phyloP scores from a whole-genome alignment of 163 green algal genomes.

The Chlorella variabilis region DNA sequence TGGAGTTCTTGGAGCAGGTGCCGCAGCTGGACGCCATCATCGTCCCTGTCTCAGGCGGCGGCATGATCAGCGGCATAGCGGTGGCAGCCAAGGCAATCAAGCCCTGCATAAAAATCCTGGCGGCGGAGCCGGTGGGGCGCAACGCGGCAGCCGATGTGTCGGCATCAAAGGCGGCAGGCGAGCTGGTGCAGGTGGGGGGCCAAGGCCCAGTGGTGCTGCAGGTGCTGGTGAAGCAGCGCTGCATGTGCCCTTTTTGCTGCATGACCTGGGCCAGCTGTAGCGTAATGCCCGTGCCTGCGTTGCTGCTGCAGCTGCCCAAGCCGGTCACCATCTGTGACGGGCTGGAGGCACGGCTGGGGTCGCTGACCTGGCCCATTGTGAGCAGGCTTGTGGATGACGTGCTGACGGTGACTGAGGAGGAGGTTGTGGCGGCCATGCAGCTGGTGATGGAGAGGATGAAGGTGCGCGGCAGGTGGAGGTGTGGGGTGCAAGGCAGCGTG shows the following conservation, averaged over 20 bases:
- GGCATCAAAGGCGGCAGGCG: slow-evolving; percentile 60
- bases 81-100: slow-evolving; percentile 75
- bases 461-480: slow-evolving; percentile 17
- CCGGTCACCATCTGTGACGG: slow-evolving; percentile 86
- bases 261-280: no score
- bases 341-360: slow-evolving; percentile 68
- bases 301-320: slow-evolving; percentile 30
- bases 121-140: slow-evolving; percentile 78
- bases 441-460: slow-evolving; percentile 77
- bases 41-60: slow-evolving; percentile 79
- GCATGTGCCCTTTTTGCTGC: neutral
- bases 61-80: slow-evolving; percentile 83
- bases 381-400: slow-evolving; percentile 75
- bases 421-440: slow-evolving; percentile 84
- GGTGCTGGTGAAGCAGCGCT: neutral
- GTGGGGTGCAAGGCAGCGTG: neutral
- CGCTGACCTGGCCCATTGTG: slow-evolving; percentile 83
- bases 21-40: slow-evolving; percentile 75
- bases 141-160: slow-evolving; percentile 76
- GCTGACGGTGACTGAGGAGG: slow-evolving; percentile 70
- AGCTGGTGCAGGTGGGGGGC: slow-evolving; percentile 52
- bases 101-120: slow-evolving; percentile 69
- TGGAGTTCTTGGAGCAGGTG: slow-evolving; percentile 87
- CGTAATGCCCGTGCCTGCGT: neutral
- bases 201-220: no score